Conservation (phyloP, 176 grass and related monocot genomes). For the Oryza longistaminata region DNA sequence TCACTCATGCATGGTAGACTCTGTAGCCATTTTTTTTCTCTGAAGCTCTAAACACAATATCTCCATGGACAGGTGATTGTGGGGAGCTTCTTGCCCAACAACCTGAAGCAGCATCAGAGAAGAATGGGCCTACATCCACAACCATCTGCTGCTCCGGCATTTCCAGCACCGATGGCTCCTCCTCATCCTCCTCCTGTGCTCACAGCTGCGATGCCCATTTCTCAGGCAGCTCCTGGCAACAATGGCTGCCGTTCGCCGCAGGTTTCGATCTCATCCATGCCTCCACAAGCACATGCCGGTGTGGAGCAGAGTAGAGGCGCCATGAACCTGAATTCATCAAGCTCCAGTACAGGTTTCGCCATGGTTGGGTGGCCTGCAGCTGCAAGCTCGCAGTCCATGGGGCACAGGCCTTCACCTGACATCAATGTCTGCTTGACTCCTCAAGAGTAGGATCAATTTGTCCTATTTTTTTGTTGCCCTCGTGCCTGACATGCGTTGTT, state of each 20-base stretch:
- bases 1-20: neutral
- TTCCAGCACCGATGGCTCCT: neutral
- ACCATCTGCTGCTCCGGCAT: neutral
- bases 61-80: slow-evolving; percentile 66
- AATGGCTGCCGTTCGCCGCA: slow-evolving; percentile 37
- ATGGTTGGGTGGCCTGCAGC: slow-evolving; percentile 62
- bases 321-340: slow-evolving; percentile 45
- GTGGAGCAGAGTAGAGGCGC: slow-evolving; percentile 5
- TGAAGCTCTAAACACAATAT: neutral
- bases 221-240: slow-evolving; percentile 69
- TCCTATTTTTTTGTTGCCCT: neutral
- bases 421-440: slow-evolving; percentile 77
- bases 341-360: slow-evolving; percentile 40
- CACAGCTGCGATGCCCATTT: slow-evolving; percentile 62
- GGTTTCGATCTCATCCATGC: neutral
- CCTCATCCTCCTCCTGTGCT: slow-evolving; percentile 24
- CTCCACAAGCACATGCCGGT: slow-evolving; percentile 28
- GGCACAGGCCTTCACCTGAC: slow-evolving; percentile 62
- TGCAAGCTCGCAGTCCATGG: slow-evolving; percentile 40
- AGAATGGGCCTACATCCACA: slow-evolving; percentile 39
- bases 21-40: neutral
- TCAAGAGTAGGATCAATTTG: slow-evolving; percentile 43
- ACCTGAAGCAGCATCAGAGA: slow-evolving; percentile 79
- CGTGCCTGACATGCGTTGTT: slow-evolving; percentile 25
- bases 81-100: slow-evolving; percentile 89